phyloP scores from a whole-genome alignment of 2,329 filamentous ascomycete genomes.

The Neonectria coccinea region DNA sequence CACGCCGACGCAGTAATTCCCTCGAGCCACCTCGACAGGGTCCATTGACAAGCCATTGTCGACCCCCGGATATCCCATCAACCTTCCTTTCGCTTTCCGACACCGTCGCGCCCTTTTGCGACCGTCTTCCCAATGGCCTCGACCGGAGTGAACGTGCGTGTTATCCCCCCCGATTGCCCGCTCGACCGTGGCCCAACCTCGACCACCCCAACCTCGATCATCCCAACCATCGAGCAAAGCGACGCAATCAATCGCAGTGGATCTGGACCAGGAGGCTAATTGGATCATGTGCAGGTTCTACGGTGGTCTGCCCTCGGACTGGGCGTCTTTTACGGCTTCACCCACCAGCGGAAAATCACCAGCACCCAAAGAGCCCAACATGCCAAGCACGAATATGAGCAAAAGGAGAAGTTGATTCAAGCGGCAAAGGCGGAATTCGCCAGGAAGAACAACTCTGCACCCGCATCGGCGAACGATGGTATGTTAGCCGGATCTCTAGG shows the following conservation, averaged over 20 bases:
- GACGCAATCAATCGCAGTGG: constrained; percentile 30
- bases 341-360: constrained; percentile 87
- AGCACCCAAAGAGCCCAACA: constrained; percentile 76
- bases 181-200: constrained; percentile 38
- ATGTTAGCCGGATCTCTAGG: constrained; percentile 31
- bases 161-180: constrained; percentile 44
- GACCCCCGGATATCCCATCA: constrained; percentile 51
- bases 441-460: constrained; percentile 74
- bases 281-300: constrained; percentile 76
- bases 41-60: constrained; percentile 60
- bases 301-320: constrained; percentile 94
- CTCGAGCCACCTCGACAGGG: constrained; percentile 55
- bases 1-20: constrained; percentile 54
- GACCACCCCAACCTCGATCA: constrained; percentile 31
- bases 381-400: constrained; percentile 85
- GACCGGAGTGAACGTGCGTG: constrained; percentile 76
- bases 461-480: constrained; percentile 50
- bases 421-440: constrained; percentile 92
- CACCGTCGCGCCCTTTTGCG: constrained; percentile 57
- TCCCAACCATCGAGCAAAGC: constrained; percentile 31
- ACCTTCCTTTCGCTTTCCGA: constrained; percentile 52
- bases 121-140: constrained; percentile 68
- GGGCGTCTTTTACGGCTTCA: constrained; percentile 95
- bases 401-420: constrained; percentile 91
- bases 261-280: constrained; percentile 44